These are phyloP conservation scores for Gymnopus androsaceus DNA, from an alignment of 1,284 basidiomycete species.

Conservation along the genomic window DNA sequence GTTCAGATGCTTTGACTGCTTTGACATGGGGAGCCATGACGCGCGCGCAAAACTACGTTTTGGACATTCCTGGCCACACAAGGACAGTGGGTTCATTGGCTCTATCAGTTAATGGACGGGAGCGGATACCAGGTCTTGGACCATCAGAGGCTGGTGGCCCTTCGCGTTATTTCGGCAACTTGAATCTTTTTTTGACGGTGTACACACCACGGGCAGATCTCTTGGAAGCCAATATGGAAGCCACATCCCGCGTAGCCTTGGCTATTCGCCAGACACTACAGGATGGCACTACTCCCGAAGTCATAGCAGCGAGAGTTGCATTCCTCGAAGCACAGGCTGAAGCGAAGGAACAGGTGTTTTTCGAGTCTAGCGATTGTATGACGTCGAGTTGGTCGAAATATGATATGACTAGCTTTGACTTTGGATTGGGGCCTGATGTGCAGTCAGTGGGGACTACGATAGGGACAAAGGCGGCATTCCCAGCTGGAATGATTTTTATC, in stretches of 20 bases:
- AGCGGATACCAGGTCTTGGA: not conserved
- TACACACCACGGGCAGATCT: not conserved
- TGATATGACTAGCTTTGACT: constrained; percentile 10
- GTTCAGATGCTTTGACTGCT: constrained; percentile 14
- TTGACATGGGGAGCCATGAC: constrained; percentile 13
- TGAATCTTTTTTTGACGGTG: constrained; percentile 6
- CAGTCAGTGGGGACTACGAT: not conserved
- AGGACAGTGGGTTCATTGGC: constrained; percentile 3
- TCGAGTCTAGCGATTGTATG: constrained; percentile 10
- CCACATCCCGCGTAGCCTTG: constrained; percentile 9
- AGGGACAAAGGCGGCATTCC: not conserved
- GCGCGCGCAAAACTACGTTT: constrained; percentile 7
- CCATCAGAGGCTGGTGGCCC: not conserved
- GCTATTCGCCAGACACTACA: constrained; percentile 5
- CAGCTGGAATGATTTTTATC: constrained; percentile 10
- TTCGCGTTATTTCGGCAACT: constrained; percentile 12
- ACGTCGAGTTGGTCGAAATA: constrained; percentile 14
- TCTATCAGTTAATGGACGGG: constrained; percentile 11
- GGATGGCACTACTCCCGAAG: not conserved
- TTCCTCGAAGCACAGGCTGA: no score
- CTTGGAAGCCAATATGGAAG: not conserved
- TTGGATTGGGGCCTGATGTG: not conserved
- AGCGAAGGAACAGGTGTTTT: not conserved
- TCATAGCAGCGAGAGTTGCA: constrained; percentile 4
- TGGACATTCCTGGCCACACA: not conserved